Evolutionary conservation across 176 grass and related monocot species (phyloP), one percentile per base, ranked within the genome.

Genomic region (Oryza australiensis): DNA sequence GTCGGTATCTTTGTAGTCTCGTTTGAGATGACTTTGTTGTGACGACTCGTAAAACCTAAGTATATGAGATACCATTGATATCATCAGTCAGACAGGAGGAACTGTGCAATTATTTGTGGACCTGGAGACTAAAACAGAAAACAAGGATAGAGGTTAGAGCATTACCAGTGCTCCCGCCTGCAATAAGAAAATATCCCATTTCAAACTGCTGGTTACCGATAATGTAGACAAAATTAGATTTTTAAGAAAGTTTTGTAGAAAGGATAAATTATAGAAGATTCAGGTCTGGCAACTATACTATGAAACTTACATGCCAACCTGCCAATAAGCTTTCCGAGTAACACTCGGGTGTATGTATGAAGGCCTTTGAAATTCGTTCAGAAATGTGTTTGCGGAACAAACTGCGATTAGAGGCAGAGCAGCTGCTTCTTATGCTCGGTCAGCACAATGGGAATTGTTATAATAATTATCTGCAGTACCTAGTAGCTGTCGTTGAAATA

Each of bases 321-420:
- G 88, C 94, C 94, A 97, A 49, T 92, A 97, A 33, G 76, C 92
- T 85, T 97, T 97, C 53, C 86, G 68, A 43, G 92, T 94, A 60
- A 97, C 32, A 32, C 92, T 65, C 87, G 87, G 46, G 94, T 94
- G 88, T 89, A 94, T 34, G 92, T 91, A 86, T 94, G 92, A 24
- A 37, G 26, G 8, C 95, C 95, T 66, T 86, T 91, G 65, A 74
- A 98, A 84, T 94, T 32, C 32, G 32, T 32, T 32, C 32, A 32
- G 32, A 32, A 32, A 32, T 32, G 32, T 32, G 3, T 32, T 32
- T 32, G 32, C 2, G 32, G 32, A 32, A 32, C 32, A 3, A 32
- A 32, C 32, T 3, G 3, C 32, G 32, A 32, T 32, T 32, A 32
- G 32, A 32, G 32, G 32, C 32, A 32, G 32, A 32, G 32, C 3